A percentile compares a stretch with the other conserved stretches of the same genome.
phyloP scores from a whole-genome alignment of 176 grass and related monocot genomes.

The Triticum monococcum region DNA sequence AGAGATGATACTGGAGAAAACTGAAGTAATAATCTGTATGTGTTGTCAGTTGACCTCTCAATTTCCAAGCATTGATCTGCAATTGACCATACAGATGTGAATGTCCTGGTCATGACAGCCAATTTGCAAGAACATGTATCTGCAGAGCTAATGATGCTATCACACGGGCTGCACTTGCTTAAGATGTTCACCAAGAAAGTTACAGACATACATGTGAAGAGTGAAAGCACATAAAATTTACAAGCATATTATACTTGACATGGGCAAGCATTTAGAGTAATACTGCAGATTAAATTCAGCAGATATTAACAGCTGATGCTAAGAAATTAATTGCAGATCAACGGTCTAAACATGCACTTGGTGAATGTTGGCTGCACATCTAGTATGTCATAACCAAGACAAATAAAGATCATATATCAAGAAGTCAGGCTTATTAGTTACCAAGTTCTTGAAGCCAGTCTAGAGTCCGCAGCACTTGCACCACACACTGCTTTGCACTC shows the following conservation, averaged over 20 bases:
- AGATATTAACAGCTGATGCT: not conserved
- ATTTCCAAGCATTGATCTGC: not conserved
- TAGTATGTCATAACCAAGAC: not conserved
- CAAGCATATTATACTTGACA: not conserved
- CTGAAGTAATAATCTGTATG: not conserved
- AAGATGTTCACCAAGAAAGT: not conserved
- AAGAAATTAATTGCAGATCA: not conserved
- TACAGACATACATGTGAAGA: not conserved
- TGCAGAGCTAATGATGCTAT: not conserved
- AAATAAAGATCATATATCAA: not conserved
- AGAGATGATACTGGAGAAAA: not conserved
- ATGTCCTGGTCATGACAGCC: not conserved
- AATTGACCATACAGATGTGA: not conserved
- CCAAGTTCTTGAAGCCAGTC: conserved; percentile 8
- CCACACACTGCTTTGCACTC: not conserved
- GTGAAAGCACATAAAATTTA: not conserved
- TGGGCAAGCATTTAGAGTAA: not conserved
- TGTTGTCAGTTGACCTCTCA: not conserved
- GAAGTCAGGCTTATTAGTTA: not conserved
- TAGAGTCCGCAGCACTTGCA: not conserved
- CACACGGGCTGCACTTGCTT: not conserved
- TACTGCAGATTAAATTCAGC: not conserved
- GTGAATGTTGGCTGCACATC: not conserved
- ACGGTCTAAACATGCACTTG: not conserved
- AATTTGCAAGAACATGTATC: conserved; percentile 7